phyloP scores from a whole-genome alignment of 208 protist genomes.

The Crithidia sp. region DNA sequence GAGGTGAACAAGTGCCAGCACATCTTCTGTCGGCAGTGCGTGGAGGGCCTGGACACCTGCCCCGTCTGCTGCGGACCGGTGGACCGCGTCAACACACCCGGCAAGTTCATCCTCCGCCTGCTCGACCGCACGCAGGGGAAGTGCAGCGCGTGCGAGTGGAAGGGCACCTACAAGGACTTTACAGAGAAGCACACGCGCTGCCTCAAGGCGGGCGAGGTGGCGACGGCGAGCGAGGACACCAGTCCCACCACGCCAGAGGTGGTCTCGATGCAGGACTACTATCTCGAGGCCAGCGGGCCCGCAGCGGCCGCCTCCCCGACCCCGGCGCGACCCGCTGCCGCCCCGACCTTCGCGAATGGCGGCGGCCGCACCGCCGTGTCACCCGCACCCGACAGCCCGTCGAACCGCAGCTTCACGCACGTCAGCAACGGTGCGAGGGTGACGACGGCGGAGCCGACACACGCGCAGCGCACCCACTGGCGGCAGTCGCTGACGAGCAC shows the following conservation, averaged over 20 bases:
- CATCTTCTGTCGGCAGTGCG: constrained; percentile 62
- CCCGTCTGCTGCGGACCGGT: constrained; percentile 49
- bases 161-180: constrained; percentile 58
- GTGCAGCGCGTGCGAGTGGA: constrained; percentile 67
- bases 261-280: constrained; percentile 50
- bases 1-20: constrained; percentile 59
- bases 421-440: not conserved
- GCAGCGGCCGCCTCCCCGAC: not conserved
- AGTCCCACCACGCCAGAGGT: constrained; percentile 5
- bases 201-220: constrained; percentile 21
- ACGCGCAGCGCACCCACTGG: constrained; percentile 27
- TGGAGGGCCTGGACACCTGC: constrained; percentile 42
- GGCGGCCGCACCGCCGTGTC: not conserved
- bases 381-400: not conserved
- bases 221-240: not conserved
- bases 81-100: constrained; percentile 30
- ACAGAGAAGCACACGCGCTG: constrained; percentile 48
- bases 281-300: constrained; percentile 27
- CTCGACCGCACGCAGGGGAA: constrained; percentile 40
- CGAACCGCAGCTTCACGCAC: constrained; percentile 5
- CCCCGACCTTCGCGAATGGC: not conserved
- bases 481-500: constrained; percentile 22
- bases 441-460: constrained; percentile 2
- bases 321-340: not conserved
- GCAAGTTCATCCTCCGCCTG: constrained; percentile 53